Percentiles rank a stretch among this genome's conserved stretches.
Evolutionary conservation across 768 basidiomycete species (phyloP).

Genomic region (Leucogyrophana mollusca): DNA sequence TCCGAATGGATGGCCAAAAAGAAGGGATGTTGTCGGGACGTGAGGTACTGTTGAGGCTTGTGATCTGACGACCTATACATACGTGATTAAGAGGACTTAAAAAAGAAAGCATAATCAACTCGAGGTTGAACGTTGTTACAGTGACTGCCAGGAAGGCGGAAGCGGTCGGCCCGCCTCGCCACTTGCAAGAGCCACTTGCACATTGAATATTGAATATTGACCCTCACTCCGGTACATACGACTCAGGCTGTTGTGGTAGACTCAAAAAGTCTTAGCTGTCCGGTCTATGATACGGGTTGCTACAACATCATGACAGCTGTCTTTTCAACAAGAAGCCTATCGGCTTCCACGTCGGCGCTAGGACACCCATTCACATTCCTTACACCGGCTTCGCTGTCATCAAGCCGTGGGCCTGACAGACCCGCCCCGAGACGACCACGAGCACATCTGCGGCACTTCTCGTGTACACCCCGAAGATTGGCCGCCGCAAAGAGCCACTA

Average conservation of each 20-base stretch:
- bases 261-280: too few relatives aligned
- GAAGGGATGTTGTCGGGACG: not conserved
- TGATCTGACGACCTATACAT: conserved; percentile 65
- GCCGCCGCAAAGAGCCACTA: conserved; percentile 19
- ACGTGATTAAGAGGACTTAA: too few relatives aligned
- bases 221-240: too few relatives aligned
- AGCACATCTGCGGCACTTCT: conserved; percentile 12
- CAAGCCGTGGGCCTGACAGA: not conserved
- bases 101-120: conserved; percentile 63
- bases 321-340: not conserved
- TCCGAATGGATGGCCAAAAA: not conserved
- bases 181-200: too few relatives aligned
- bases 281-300: too few relatives aligned
- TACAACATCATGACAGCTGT: not conserved
- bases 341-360: not conserved
- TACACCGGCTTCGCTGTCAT: not conserved
- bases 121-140: conserved; percentile 61
- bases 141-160: conserved; percentile 75
- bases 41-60: not conserved
- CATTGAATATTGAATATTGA: too few relatives aligned
- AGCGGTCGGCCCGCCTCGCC: too few relatives aligned
- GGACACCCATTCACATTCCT: not conserved
- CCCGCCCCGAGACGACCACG: not conserved
- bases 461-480: conserved; percentile 13
- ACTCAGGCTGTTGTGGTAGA: too few relatives aligned